Percentiles rank a stretch among this genome's conserved stretches.
Conservation (phyloP, 768 basidiomycete species). For the Sarcomyxa edulis region DNA sequence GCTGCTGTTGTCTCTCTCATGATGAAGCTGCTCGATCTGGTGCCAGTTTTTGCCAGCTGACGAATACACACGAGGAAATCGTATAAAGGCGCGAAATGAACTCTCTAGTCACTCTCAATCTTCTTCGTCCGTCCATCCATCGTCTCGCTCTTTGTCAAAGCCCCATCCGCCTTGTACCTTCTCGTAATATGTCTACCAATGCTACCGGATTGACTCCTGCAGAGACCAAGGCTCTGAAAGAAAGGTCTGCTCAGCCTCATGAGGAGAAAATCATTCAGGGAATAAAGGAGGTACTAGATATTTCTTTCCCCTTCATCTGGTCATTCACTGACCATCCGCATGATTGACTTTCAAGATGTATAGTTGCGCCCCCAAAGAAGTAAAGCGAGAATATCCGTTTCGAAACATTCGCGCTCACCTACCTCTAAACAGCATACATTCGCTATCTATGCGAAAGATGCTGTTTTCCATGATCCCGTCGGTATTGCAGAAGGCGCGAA, state of each 20-base stretch:
- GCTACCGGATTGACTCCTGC: conserved; percentile 33
- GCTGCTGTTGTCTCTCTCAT: no score
- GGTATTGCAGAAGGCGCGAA: conserved; percentile 35
- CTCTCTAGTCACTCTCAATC: conserved; percentile 1
- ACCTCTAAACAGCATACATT: conserved; percentile 29
- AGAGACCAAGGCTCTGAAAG: conserved; percentile 30
- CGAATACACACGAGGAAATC: no score
- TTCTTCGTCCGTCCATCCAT: background rate
- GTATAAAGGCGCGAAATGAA: no score
- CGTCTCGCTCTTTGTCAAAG: background rate
- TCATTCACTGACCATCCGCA: background rate
- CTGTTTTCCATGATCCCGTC: conserved; percentile 40
- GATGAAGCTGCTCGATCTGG: no score
- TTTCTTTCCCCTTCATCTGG: conserved; percentile 10
- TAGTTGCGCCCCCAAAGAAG: conserved; percentile 31
- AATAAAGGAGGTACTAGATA: conserved; percentile 41
- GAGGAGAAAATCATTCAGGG: conserved; percentile 32
- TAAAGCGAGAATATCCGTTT: conserved; percentile 8
- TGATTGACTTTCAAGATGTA: conserved; percentile 33
- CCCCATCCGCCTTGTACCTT: background rate
- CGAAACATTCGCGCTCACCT: background rate
- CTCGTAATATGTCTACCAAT: conserved; percentile 20
- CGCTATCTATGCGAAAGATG: conserved; percentile 32
- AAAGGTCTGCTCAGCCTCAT: conserved; percentile 25
- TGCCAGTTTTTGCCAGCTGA: no score